Base-by-base conservation (phyloP, 1,284 basidiomycete genomes). In the Psilocybe mexicana region DNA sequence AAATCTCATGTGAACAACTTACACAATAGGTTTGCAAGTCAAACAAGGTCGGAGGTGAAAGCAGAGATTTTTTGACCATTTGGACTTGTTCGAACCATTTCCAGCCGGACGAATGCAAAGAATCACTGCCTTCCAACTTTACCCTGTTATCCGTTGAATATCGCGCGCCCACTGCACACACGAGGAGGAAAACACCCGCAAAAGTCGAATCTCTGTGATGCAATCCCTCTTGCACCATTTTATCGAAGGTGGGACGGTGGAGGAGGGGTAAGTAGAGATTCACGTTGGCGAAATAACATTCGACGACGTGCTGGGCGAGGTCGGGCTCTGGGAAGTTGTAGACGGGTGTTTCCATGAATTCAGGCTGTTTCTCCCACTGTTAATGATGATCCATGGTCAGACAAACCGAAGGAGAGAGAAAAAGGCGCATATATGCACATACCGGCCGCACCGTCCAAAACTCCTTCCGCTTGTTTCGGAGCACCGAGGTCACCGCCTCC, bases 141-240 rank as follows among this genome's bases (percentile, higher is more conserved):
- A 89, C 84, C 5, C 89, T 75, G 0, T 78, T 79, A 68, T 93
- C 93, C 52, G 88, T 79, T 5, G 85, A 83, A 67, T 79, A 90
- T 25, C 90, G 81, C 0, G 91, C 76, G 3, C 84, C 93, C 46
- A 87, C 79, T 0, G 93, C 90, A 65, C 91, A 94, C 0, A 94
- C 83, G 26, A 93, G 79, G 12, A 94, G 73, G 52, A 91, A 81
- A 1, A 89, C 81, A 6, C 83, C 80, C 8, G 81, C 88, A 69
- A 95, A 94, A 0, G 79, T 72, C 4, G 78, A 64, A 65, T 92
- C 82, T 1, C 67, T 76, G 26, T 78, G 72, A 66, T 93, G 87
- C 18, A 87, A 68, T 0, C 81, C 80, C 4, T 83, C 80, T n/a
- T 70, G 71, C 46, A 91, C 69, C 30, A 79, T 75, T 8, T 77